Percentiles rank a stretch among this genome's conserved stretches.
Conservation (phyloP, 208 protist species). For the Leishmania gerbilli region DNA sequence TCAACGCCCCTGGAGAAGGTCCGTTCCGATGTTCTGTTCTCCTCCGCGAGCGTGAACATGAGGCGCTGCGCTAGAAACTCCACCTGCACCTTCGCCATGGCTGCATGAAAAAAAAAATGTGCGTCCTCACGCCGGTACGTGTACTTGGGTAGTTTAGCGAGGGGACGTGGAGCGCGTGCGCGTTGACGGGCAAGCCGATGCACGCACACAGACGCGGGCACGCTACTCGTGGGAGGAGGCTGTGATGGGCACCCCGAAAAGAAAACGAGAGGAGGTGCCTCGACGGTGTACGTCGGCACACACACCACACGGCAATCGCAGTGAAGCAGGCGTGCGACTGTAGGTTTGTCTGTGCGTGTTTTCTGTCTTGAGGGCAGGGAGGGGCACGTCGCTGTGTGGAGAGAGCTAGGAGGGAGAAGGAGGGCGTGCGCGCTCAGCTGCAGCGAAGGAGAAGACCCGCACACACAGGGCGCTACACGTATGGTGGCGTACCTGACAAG, state of each 20-base stretch:
- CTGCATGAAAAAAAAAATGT: neutral
- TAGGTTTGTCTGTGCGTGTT: neutral
- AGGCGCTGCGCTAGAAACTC: slow-evolving; percentile 19
- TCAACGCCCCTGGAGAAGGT: slow-evolving; percentile 38
- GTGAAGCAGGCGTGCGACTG: neutral
- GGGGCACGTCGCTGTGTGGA: neutral
- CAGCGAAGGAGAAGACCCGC: neutral
- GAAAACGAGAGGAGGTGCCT: neutral
- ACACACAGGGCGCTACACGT: neutral
- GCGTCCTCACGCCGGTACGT: neutral
- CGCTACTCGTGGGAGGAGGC: neutral
- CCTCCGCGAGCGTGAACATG: slow-evolving; percentile 12
- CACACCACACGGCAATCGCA: neutral
- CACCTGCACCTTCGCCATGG: neutral
- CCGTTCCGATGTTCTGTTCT: neutral
- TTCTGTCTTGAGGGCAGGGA: neutral
- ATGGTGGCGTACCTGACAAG: no score
- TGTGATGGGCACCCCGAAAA: neutral
- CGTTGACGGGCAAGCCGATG: neutral
- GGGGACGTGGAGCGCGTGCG: neutral
- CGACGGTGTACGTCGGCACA: neutral
- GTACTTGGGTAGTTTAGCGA: neutral
- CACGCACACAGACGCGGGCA: neutral
- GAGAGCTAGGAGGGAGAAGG: neutral
- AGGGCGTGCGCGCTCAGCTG: no score